Evolutionary conservation across 176 grass and related monocot species (phyloP), one percentile per base, ranked within the genome.

Genomic region (Pontederia crassipes): DNA sequence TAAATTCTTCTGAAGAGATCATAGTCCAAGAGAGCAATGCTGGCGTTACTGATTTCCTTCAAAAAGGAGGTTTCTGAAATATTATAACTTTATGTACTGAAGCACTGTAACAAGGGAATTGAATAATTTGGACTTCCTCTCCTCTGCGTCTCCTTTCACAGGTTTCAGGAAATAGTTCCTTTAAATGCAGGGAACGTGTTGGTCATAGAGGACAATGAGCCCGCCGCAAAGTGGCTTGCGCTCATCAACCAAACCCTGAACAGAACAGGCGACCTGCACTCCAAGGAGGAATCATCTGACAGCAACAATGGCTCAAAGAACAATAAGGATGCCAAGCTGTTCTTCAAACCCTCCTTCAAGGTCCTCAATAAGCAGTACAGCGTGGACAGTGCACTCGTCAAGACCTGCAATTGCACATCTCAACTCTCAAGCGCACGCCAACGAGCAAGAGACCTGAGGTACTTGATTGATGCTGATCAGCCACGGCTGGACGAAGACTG

Each of bases 161-260:
- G 90, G 83, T 95, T 95, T 81, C 90, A 95, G 81, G 90, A 95
- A 81, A 86, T 89, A 80, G 90, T 95, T 62, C 90, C 90, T 64
- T 68, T 95, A 59, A 95, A 89, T 62, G 90, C 90, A 6, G 86
- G 86, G 66, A 95, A 95, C 58, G 86, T 95, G 68, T 67, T 89
- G 48, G 90, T 95, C 8, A 64, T 86, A 12, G 90, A 95, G 78
- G 90, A 95, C 90, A 95, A 95, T 52, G 86, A 95, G 60, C 86
- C 90, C 8, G 90, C 90, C 12, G 77, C 75, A 0, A 95, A 84
- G 50, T 95, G 90, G 86, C 78, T 95, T 5, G 76, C 71, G 32
- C 83, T 95, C 71, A 95, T 95, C 65, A 75, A 79, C 80, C 90
- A 95, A 66, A 72, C 86, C 12, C 86, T 95, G 15, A 95, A 86